phyloP scores from a whole-genome alignment of 352 stramenopile genomes.

The Phytophthora hibernalis region DNA sequence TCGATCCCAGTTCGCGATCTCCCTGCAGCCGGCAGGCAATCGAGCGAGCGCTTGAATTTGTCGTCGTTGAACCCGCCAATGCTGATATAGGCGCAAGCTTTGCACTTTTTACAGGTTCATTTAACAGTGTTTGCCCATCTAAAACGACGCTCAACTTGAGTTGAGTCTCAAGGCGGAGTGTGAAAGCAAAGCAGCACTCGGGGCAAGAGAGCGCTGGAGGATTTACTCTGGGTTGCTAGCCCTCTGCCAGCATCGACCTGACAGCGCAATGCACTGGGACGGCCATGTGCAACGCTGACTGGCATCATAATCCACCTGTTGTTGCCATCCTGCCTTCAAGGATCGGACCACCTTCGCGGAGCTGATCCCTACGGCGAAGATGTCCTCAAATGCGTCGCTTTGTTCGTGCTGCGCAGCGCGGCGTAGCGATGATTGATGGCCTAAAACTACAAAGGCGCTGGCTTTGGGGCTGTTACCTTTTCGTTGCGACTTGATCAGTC shows the following conservation, averaged over 20 bases:
- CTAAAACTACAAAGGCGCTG: too few species aligned
- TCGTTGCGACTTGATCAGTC: not conserved
- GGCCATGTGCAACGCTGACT: constrained; percentile 19
- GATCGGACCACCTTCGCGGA: not conserved
- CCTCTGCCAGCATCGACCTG: constrained; percentile 10
- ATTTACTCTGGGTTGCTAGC: constrained; percentile 9
- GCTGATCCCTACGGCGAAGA: not conserved
- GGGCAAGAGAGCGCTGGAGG: constrained; percentile 5
- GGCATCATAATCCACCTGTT: constrained; percentile 9
- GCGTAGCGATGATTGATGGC: too few species aligned
- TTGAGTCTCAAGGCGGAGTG: not conserved
- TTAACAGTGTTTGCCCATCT: not conserved
- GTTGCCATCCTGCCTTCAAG: constrained; percentile 6
- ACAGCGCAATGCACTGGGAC: not conserved
- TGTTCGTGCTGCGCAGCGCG: not conserved
- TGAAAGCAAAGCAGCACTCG: not conserved
- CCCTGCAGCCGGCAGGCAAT: too few species aligned
- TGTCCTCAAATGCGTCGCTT: not conserved
- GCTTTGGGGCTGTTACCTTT: not conserved
- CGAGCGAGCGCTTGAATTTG: not conserved
- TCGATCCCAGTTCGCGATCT: not conserved
- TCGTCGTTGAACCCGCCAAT: constrained; percentile 13
- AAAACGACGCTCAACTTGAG: not conserved
- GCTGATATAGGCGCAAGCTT: constrained; percentile 2
- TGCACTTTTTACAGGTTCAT: constrained; percentile 13